Percentiles rank a stretch among this genome's conserved stretches.
phyloP scores from a whole-genome alignment of 768 basidiomycete genomes.

The Polyporus arcularius region DNA sequence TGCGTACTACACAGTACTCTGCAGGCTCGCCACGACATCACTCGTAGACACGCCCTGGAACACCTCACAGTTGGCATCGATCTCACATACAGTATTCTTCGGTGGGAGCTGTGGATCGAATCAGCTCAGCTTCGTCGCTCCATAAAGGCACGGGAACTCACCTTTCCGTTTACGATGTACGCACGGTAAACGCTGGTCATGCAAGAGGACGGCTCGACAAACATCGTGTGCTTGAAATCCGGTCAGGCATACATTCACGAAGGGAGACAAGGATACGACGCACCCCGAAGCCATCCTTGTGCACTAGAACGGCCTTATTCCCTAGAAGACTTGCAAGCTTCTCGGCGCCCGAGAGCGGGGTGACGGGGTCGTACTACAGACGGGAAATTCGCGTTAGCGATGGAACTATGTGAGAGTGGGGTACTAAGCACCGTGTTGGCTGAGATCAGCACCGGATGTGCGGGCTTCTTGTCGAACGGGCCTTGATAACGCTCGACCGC shows the following conservation, averaged over 20 bases:
- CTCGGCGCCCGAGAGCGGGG: slow-evolving; percentile 17
- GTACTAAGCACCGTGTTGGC: slow-evolving; percentile 17
- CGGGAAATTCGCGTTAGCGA: background rate
- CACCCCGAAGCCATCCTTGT: slow-evolving; percentile 17
- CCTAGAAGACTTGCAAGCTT: slow-evolving; percentile 12
- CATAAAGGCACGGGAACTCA: background rate
- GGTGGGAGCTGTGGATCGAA: background rate
- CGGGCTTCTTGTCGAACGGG: slow-evolving; percentile 22
- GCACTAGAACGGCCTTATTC: slow-evolving; percentile 8
- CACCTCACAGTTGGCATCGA: slow-evolving; percentile 3
- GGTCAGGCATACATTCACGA: background rate
- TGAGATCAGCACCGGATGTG: slow-evolving; percentile 17
- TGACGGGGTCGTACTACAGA: slow-evolving; percentile 16
- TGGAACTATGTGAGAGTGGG: background rate
- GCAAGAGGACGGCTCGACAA: slow-evolving; percentile 9
- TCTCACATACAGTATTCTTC: background rate
- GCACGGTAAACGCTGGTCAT: background rate
- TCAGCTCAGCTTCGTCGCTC: background rate
- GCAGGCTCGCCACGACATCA: background rate
- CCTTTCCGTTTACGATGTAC: slow-evolving; percentile 9
- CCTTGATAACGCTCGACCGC: slow-evolving; percentile 24
- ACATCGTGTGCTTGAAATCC: slow-evolving; percentile 4
- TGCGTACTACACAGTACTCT: too few relatives aligned
- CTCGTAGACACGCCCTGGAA: slow-evolving; percentile 5
- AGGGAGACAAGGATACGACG: background rate